Evolutionary conservation across 2,329 filamentous ascomycete species (phyloP).

Genomic region (Harringtonia aguacate): DNA sequence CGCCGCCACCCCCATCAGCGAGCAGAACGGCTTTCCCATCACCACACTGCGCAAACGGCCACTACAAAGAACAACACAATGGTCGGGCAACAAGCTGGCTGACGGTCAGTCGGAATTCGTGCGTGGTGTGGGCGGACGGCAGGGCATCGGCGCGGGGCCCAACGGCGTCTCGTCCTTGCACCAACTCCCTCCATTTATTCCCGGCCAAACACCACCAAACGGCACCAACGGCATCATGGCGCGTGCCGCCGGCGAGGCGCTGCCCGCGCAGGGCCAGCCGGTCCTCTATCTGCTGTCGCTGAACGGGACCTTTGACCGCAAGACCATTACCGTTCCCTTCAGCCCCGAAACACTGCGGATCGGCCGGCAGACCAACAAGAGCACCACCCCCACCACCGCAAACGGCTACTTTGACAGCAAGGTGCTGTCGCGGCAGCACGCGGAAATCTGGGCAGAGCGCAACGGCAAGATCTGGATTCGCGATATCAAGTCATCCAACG

Average conservation of each 20-base stretch:
- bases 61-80: constrained; percentile 33
- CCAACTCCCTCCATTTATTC: constrained; percentile 25
- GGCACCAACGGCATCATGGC: constrained; percentile 34
- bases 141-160: constrained; percentile 25
- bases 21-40: constrained; percentile 41
- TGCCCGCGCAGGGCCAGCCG: constrained; percentile 50
- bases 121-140: constrained; percentile 25
- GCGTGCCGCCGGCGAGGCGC: constrained; percentile 51
- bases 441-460: constrained; percentile 81
- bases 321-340: constrained; percentile 89
- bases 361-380: constrained; percentile 92
- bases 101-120: constrained; percentile 37
- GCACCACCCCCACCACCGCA: constrained; percentile 78
- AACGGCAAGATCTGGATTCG: constrained; percentile 91
- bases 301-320: constrained; percentile 94
- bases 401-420: constrained; percentile 99
- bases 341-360: constrained; percentile 91
- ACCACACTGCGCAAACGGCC: constrained; percentile 39
- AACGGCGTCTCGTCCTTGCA: constrained; percentile 30
- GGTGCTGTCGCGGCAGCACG: constrained; percentile 89
- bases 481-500: constrained; percentile 97
- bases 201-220: constrained; percentile 26
- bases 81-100: constrained; percentile 35
- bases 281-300: constrained; percentile 80
- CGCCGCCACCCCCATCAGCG: constrained; percentile 21